phyloP scores from a whole-genome alignment of 495 filamentous ascomycete species.

The Friedmanniomyces simplex region DNA sequence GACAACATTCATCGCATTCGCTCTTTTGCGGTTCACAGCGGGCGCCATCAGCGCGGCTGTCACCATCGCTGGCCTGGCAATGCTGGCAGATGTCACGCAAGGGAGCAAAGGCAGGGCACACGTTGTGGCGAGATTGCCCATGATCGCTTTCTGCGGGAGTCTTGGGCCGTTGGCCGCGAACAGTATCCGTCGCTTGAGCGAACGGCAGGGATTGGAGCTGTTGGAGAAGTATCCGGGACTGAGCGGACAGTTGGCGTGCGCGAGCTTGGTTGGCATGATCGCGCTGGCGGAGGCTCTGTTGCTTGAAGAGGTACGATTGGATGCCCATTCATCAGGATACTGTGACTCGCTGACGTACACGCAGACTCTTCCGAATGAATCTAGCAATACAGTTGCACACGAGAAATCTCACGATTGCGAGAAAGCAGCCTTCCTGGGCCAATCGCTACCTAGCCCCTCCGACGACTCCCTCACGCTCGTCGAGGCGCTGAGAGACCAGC shows the following conservation, averaged over 20 bases:
- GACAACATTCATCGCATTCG: constrained; percentile 31
- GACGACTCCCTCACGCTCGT: constrained; percentile 10
- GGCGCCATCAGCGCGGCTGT: constrained; percentile 35
- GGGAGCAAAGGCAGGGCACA: constrained; percentile 30
- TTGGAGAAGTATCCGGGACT: constrained; percentile 35
- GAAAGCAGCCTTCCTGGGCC: constrained; percentile 36
- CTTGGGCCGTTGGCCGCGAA: constrained; percentile 33
- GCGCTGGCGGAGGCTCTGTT: constrained; percentile 29
- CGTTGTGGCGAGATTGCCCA: constrained; percentile 34
- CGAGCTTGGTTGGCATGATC: constrained; percentile 32
- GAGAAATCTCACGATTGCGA: constrained; percentile 27
- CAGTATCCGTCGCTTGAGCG: constrained; percentile 25
- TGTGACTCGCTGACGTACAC: constrained; percentile 24
- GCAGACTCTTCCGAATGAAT: constrained; percentile 19
- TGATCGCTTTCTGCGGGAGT: constrained; percentile 36
- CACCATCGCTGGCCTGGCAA: constrained; percentile 32
- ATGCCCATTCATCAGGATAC: background rate
- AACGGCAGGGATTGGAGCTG: constrained; percentile 20
- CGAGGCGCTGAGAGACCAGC: constrained; percentile 25
- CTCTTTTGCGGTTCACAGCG: constrained; percentile 35
- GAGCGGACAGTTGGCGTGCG: constrained; percentile 35
- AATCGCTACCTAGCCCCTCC: constrained; percentile 13
- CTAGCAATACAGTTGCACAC: background rate
- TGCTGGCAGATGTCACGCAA: constrained; percentile 37
- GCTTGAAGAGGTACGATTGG: constrained; percentile 33